A percentile compares a stretch with the other conserved stretches of the same genome.
Evolutionary conservation across 192 early-diverging fungal genomes (phyloP).

Genomic region (Kickxella alabastrina): DNA sequence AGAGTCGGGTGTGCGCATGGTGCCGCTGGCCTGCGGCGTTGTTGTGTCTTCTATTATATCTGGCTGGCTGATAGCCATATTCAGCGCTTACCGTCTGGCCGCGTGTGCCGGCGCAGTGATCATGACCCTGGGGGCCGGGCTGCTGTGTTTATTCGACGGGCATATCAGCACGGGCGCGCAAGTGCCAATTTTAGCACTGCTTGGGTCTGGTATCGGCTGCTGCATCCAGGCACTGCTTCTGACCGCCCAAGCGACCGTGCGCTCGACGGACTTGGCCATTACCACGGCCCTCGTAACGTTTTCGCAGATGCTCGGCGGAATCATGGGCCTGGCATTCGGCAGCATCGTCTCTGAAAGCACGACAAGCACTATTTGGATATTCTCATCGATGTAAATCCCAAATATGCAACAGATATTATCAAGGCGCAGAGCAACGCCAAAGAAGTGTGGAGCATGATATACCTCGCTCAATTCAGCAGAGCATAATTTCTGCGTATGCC

Average conservation of each 20-base stretch:
- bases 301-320: conserved; percentile 48
- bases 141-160: conserved; percentile 37
- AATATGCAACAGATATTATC: conserved; percentile 32
- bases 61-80: conserved; percentile 43
- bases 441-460: conserved; percentile 42
- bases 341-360: conserved; percentile 45
- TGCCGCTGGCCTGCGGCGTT: conserved; percentile 43
- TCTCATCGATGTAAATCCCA: conserved; percentile 26
- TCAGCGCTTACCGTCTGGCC: conserved; percentile 34
- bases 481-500: conserved; percentile 44
- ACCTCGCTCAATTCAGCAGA: conserved; percentile 22
- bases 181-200: conserved; percentile 33
- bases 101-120: conserved; percentile 34
- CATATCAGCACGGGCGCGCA: conserved; percentile 36
- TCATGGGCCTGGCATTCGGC: conserved; percentile 50
- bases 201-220: conserved; percentile 47
- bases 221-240: conserved; percentile 46
- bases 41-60: conserved; percentile 35
- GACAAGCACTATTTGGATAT: conserved; percentile 23
- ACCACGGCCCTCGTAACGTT: conserved; percentile 48
- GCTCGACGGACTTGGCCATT: conserved; percentile 31
- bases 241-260: conserved; percentile 43
- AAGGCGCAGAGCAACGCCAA: conserved; percentile 46
- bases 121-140: conserved; percentile 43
- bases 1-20: conserved; percentile 41